Evolutionary conservation across 2,329 filamentous ascomycete species (phyloP), one percentile per base, ranked within the genome.

Genomic region (Phialocephala sp.): DNA sequence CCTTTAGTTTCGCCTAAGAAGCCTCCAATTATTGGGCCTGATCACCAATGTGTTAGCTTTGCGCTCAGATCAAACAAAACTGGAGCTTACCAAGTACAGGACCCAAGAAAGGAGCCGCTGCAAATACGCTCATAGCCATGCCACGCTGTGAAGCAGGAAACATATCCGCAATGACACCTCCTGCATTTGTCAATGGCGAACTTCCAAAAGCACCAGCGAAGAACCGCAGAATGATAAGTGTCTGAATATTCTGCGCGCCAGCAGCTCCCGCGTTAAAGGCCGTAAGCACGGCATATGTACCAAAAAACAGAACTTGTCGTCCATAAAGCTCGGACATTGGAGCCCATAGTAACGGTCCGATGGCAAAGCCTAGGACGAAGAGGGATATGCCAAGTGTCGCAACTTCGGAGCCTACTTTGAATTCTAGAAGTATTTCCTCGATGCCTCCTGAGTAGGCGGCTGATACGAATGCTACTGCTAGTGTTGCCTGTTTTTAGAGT

Each of bases 181-280:
- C 86, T 1, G 84, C 83, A 71, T 89, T 89, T 37, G 86, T 89
- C 68, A 89, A 78, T 2, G 87, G 84, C 8, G 85, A 86, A 0
- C 85, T 85, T 11, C 87, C 87, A 72, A 89, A 89, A 8, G 85
- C 77, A 43, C 87, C 87, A 6, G 85, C 85, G 61, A 91, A 86
- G 79, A 91, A 91, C 43, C 90, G 85, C 45, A 91, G 80, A n/a
- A 90, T 82, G 37, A 92, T 78, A 2, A 92, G 79, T 1, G 85
- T 84, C 57, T 79, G 79, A 66, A 89, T 86, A 69, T 84, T 87
- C 64, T 85, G 78, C 0, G 84, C 79, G 9, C 84, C 88, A 1
- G 86, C 84, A 20, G 81, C 82, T 4, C 82, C 88, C 24, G 84
- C 86, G 70, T 86, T 89, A 74, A 91, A 91, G 1, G 82, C 83